Evolutionary conservation across 2,329 filamentous ascomycete genomes (phyloP).

Genomic region (Escovopsis weberi): DNA sequence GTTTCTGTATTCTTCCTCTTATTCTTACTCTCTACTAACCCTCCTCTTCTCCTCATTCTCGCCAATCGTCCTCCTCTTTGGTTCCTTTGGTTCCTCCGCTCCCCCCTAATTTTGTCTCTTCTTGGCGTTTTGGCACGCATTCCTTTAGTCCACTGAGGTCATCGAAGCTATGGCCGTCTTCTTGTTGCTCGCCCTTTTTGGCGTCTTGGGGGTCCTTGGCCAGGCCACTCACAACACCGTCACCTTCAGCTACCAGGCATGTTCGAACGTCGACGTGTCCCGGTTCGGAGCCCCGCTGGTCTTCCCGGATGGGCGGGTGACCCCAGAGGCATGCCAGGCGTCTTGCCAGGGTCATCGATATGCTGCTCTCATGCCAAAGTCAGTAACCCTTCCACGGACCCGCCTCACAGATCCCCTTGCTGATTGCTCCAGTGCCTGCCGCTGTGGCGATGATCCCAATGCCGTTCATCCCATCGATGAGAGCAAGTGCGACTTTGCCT

Average conservation of each 20-base stretch:
- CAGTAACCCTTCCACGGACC: slow-evolving; percentile 2
- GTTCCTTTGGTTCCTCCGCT: background rate
- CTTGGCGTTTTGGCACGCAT: background rate
- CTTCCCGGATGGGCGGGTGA: slow-evolving; percentile 10
- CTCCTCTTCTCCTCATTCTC: background rate
- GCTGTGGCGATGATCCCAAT: slow-evolving; percentile 19
- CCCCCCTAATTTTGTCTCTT: slow-evolving; percentile 1
- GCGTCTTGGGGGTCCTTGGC: slow-evolving; percentile 9
- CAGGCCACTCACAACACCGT: slow-evolving; percentile 9
- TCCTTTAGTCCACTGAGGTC: background rate
- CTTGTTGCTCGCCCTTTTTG: slow-evolving; percentile 11
- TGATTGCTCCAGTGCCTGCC: slow-evolving; percentile 15
- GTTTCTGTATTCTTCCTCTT: background rate
- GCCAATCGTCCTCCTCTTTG: background rate
- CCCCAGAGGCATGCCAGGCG: slow-evolving; percentile 14
- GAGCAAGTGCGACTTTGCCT: slow-evolving; percentile 17
- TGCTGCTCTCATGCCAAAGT: slow-evolving; percentile 20
- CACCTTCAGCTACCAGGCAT: slow-evolving; percentile 14
- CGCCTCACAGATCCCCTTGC: too few relatives aligned
- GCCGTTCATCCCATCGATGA: slow-evolving; percentile 16
- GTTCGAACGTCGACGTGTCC: slow-evolving; percentile 13
- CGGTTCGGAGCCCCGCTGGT: slow-evolving; percentile 13
- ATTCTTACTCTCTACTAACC: background rate
- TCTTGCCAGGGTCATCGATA: slow-evolving; percentile 15
- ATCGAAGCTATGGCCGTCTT: slow-evolving; percentile 10